Conservation (phyloP, 306 rosid species). For the Acacia crassicarpa region DNA sequence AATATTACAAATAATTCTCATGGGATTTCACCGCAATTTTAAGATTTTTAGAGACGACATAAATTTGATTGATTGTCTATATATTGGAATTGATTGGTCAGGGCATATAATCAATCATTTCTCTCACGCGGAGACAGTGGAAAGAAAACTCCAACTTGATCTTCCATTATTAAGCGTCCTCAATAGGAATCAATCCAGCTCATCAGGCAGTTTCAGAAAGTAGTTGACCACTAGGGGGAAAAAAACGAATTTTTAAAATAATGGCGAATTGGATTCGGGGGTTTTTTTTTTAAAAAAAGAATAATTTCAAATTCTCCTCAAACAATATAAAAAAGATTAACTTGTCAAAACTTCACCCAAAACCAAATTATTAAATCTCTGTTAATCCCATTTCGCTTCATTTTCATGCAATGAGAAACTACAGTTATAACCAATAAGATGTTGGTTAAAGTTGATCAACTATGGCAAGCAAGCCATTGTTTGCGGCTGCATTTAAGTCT, state of each 20-base stretch:
- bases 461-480: neutral
- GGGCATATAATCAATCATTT: neutral
- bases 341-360: neutral
- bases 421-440: neutral
- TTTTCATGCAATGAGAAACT: neutral
- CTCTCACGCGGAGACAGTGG: neutral
- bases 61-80: too few relatives aligned
- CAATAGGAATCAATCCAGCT: neutral
- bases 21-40: too few relatives aligned
- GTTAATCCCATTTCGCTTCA: neutral
- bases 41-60: too few relatives aligned
- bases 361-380: neutral
- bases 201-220: neutral
- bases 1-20: too few relatives aligned
- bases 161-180: neutral
- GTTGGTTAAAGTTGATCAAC: neutral
- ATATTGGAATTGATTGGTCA: neutral
- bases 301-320: neutral
- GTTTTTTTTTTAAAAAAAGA: too few relatives aligned
- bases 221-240: neutral
- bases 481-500: constrained; percentile 42
- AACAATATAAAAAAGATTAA: neutral
- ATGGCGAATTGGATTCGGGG: neutral
- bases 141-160: neutral
- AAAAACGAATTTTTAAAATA: neutral